Percentiles rank a stretch among this genome's conserved stretches.
Conservation (phyloP, 2,329 filamentous ascomycete genomes). For the Arthroderma sp. region DNA sequence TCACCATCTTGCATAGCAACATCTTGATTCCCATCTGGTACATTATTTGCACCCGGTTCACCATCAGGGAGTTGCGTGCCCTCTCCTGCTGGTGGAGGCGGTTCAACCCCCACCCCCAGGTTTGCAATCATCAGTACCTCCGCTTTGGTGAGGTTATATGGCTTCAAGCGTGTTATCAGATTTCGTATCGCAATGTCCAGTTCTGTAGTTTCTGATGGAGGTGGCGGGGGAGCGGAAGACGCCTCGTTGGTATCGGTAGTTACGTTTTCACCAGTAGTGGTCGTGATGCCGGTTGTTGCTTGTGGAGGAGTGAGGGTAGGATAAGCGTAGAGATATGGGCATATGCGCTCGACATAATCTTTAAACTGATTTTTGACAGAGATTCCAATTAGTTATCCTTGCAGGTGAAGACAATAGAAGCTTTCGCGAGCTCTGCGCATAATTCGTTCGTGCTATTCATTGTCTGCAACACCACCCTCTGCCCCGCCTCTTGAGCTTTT, state of each 20-base stretch:
- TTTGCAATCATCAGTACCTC: conserved; percentile 36
- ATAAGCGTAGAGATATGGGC: conserved; percentile 27
- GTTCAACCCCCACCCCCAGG: conserved; percentile 27
- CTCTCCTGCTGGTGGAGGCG: conserved; percentile 4
- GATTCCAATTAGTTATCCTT: neutral
- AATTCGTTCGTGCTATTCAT: neutral
- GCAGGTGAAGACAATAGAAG: neutral
- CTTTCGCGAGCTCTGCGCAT: neutral
- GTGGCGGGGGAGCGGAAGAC: neutral
- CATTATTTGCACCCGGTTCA: conserved; percentile 12
- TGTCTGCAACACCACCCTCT: neutral
- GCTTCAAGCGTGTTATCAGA: conserved; percentile 24
- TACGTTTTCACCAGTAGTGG: neutral
- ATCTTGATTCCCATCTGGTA: conserved; percentile 10
- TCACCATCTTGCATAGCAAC: conserved; percentile 10
- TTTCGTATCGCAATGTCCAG: conserved; percentile 27
- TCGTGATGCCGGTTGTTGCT: too few species aligned
- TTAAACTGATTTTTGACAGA: conserved; percentile 20
- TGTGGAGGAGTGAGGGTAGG: conserved; percentile 16
- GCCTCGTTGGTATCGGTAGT: neutral
- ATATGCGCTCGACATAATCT: conserved; percentile 28
- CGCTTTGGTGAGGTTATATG: conserved; percentile 33
- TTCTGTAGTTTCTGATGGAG: conserved; percentile 14
- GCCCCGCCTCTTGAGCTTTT: neutral
- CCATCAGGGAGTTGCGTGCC: conserved; percentile 15